Base-by-base conservation (phyloP, 1,139 yeast species). In the Yamadazyma songkhlaensis region DNA sequence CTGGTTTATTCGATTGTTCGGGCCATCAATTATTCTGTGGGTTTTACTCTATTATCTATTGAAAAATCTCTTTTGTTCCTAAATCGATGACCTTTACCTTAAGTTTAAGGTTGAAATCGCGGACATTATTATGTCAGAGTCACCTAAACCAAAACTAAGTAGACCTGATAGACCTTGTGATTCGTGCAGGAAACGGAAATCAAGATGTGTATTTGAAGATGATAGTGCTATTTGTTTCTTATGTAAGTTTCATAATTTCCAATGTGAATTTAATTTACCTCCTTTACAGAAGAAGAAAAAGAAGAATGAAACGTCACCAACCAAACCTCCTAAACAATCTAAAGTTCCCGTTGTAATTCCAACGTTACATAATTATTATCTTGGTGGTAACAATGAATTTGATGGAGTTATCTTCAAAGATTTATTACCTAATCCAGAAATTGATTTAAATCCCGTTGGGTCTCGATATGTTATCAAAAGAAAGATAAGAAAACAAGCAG, bases 151-250 rank as follows among this genome's bases (percentile, higher is more conserved):
- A 6, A 27, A 15, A n/a, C 40, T 43, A 5, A 25, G 23, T 13
- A 22, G 46, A 17, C 44, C 46, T 3, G 20, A 26, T 11, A 22
- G 50, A 14, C 48, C 50, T 2, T 46, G 50, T 38, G 50, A 46
- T 25, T 13, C 46, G 22, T 46, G 50, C 25, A 29, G 50, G 22
- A 46, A 34, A 26, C 34, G 50, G 11, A 46, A 46, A 36, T 37
- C 48, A 23, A 43, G 42, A 27, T 46, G 50, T 39, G 45, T 45
- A 9, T 41, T 42, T 26, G 48, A 46, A 15, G 34, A 37, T 1
- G 39, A 39, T n/a, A 37, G 37, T 6, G 10, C 14, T 4, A 43
- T 35, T 29, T 46, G 50, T 27, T 42, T 43, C 17, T 34, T 42
- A 6, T 46, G 50, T 31, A 42, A 37, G n/a, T 39, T 45, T 27